Base-by-base conservation (phyloP, 352 stramenopile species). In the Phytophthora litchii region DNA sequence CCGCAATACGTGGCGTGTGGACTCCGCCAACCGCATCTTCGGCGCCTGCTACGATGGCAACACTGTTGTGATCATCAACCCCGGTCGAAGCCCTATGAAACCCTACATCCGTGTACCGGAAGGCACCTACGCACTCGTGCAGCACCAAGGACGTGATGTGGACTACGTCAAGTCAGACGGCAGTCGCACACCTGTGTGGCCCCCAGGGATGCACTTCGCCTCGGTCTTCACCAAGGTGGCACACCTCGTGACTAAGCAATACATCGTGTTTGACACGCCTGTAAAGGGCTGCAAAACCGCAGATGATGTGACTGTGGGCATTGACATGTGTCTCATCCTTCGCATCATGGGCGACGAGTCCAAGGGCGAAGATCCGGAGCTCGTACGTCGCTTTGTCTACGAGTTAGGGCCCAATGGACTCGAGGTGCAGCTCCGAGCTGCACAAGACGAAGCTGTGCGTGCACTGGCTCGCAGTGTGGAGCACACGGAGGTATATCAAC, bases 321-420 rank as follows among this genome's bases (percentile, higher is more conserved):
- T 97, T 44, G 86, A 97, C 47, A 86, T 96, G 58, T 91, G 80
- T 35, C 71, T 96, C n/a, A 81, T 96, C 16, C 70, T 97, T 2
- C 83, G 88, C 16, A 95, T 97, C 71, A 96, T 95, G 85, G 87
- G 87, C 29, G 87, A 96, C 52, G 71, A 74, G 42, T 60, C 60
- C n/a, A 88, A 88, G 31, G 85, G 82, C 12, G 89, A 97, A 67
- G 81, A 97, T 58, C 87, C 88, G 0, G 61, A 72, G 13, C 74
- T 96, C 27, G 90, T 97, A 14, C 86, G 84, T 4, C 87, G 80
- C 14, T 97, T 97, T 51, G 87, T 96, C 4, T 95, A 96, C 65
- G 86, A 96, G 57, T 68, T 96, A 10, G 89, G 85, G 1, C 77
- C 88, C 0, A 84, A 88, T 45, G 87, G 88, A 3, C 78, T 97